Evolutionary conservation across 2,329 filamentous ascomycete species (phyloP), one percentile per base, ranked within the genome.

Genomic region (Diaporthe caulivora): DNA sequence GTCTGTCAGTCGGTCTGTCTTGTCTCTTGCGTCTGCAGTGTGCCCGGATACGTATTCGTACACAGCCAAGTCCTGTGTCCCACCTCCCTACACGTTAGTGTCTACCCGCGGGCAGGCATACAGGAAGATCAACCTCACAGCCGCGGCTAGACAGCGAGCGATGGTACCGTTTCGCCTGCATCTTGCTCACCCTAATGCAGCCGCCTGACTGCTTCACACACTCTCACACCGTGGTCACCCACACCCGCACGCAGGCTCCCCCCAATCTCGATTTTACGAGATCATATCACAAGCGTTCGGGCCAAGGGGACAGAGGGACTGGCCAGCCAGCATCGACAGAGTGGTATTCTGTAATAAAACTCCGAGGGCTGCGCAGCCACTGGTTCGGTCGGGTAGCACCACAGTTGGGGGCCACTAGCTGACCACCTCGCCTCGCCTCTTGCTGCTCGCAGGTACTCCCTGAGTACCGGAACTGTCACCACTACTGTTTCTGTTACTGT

Each of bases 301-400:
- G 62, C 62, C 62, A 65, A 65, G 31, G 62, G 62, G 62, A 62
- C 62, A 65, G 51, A n/a, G 62, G 62, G 62, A 62, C 44, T 65
- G 44, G 62, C 62, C 31, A 26, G 21, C 62, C 4, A 65, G 18
- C 44, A 40, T 65, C 47, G 31, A 65, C 31, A 53, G 62, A 51
- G 62, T 65, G 62, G 62, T 37, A 65, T 49, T 51, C 62, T 18
- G 31, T 51, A 65, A 65, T 65, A 65, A 65, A 65, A 65, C 62
- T 51, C 62, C 62, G 62, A 65, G 62, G 15, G 44, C 29, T 65
- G 62, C 62, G 62, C 62, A 65, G 29, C 62, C 44, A 65, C 44
- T 65, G 62, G 62, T 65, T 65, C 62, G 62, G 62, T 65, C 62
- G 62, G 62, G 62, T 65, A 65, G 31, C 62, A 65, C 62, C 62